phyloP scores from a whole-genome alignment of 441 rosid genomes.

The Oxalis stricta region DNA sequence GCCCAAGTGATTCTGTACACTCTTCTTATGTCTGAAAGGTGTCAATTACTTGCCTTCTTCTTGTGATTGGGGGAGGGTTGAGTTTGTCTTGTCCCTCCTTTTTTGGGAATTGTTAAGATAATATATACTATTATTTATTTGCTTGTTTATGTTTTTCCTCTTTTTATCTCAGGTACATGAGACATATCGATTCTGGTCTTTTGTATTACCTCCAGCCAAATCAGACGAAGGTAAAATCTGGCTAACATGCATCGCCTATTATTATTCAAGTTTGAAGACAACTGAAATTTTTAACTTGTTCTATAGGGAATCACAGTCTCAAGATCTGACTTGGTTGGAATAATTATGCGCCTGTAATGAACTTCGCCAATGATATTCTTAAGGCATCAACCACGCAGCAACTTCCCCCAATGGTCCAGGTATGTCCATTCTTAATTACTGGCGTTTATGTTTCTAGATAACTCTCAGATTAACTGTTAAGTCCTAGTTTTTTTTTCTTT shows the following conservation, averaged over 20 bases:
- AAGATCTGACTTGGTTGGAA: slow-evolving; percentile 85
- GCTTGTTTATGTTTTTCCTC: slow-evolving; percentile 7
- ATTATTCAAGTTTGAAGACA: slow-evolving; percentile 12
- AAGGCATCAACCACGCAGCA: slow-evolving; percentile 65
- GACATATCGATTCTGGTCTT: slow-evolving; percentile 76
- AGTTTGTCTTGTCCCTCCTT: neutral
- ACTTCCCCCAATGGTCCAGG: slow-evolving; percentile 82
- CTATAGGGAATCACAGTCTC: slow-evolving; percentile 68
- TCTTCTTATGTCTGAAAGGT: slow-evolving; percentile 99
- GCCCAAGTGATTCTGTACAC: slow-evolving; percentile 98
- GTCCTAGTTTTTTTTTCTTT: slow-evolving; percentile 2
- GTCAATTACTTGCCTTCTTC: slow-evolving; percentile 11
- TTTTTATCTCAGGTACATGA: slow-evolving; percentile 59
- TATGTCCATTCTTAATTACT: slow-evolving; percentile 22
- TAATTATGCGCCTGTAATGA: slow-evolving; percentile 97
- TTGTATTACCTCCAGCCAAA: slow-evolving; percentile 82
- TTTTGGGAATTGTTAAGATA: neutral
- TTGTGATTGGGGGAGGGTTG: neutral
- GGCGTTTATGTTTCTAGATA: neutral
- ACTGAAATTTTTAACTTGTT: slow-evolving; percentile 12
- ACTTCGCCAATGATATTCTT: slow-evolving; percentile 70
- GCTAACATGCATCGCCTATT: slow-evolving; percentile 12
- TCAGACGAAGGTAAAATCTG: slow-evolving; percentile 56
- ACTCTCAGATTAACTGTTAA: slow-evolving; percentile 7
- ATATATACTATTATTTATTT: slow-evolving; percentile 8